Evolutionary conservation across 2,329 filamentous ascomycete genomes (phyloP).

Genomic region (Cyphellophora attinorum): DNA sequence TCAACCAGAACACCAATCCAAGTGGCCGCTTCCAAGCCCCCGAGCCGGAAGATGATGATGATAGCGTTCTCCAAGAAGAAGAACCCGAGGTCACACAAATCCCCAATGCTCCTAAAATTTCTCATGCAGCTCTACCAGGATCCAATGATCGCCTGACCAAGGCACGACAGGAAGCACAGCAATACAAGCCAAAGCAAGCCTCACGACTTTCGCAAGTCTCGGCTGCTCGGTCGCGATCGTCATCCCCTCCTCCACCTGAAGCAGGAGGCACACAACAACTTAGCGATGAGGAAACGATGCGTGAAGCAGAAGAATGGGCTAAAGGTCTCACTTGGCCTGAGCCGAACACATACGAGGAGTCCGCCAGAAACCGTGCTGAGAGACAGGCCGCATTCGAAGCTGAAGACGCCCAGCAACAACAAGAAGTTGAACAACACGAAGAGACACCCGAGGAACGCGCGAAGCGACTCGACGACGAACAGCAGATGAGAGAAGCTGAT

Average conservation of each 20-base stretch:
- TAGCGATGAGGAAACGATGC: slow-evolving; percentile 11
- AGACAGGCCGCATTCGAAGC: neutral
- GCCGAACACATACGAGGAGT: slow-evolving; percentile 12
- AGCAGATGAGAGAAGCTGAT: slow-evolving; percentile 14
- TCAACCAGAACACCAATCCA: slow-evolving; percentile 12
- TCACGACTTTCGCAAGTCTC: slow-evolving; percentile 12
- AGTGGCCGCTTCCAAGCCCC: slow-evolving; percentile 12
- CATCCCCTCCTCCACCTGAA: slow-evolving; percentile 8
- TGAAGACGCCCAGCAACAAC: neutral
- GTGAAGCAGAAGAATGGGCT: slow-evolving; percentile 13
- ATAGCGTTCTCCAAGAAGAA: slow-evolving; percentile 94
- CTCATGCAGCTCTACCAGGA: slow-evolving; percentile 12
- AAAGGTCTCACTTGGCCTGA: slow-evolving; percentile 4
- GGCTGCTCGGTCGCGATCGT: slow-evolving; percentile 12
- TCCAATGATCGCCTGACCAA: slow-evolving; percentile 11
- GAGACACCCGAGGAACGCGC: slow-evolving; percentile 8
- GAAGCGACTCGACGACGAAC: slow-evolving; percentile 9
- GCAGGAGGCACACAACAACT: slow-evolving; percentile 6
- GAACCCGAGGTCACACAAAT: slow-evolving; percentile 99
- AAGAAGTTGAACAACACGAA: neutral
- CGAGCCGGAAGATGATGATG: slow-evolving; percentile 94
- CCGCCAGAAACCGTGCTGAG: slow-evolving; percentile 4
- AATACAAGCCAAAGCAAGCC: slow-evolving; percentile 13
- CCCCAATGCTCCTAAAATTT: slow-evolving; percentile 41
- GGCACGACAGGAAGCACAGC: slow-evolving; percentile 14